Evolutionary conservation across 495 filamentous ascomycete genomes (phyloP), one percentile per base, ranked within the genome.

Genomic region (Lindgomyces ingoldianus): DNA sequence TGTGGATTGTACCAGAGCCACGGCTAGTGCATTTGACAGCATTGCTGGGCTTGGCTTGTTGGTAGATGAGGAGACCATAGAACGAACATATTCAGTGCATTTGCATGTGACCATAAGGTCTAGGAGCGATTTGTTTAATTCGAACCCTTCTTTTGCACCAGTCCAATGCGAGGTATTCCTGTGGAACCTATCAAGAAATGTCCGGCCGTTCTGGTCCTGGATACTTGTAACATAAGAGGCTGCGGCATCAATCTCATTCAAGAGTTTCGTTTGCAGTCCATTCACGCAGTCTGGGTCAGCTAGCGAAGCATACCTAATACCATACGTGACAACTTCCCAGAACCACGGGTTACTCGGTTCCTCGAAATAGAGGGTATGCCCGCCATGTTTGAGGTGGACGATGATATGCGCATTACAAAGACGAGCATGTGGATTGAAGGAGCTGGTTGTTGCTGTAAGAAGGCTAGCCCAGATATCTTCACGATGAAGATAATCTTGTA

Each of bases 401-500:
- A 47, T 45, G 36, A 55, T 62, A 19, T 46, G 21, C 11, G 60
- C 60, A 41, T 33, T 56, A 39, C 49, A 45, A 11, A 55, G 33
- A 1, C 60, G 49, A 1, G 22, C 18, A 39, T 33, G 29, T 14
- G 60, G 60, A 36, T 62, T 48, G 50, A 62, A 62, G 11, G 49
- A n/a, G 6, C 2, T 14, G 22, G 54, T n/a, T 2, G 60, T 48
- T 21, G 45, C 45, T 4, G 11, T 16, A 3, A 55, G 4, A 27
- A 62, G 24, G 4, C 42, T 42, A 1, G 36, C 18, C 49, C 60
- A 62, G 10, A 44, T 39, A 21, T 62, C 60, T 2, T 26, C 19
- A 2, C 60, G 33, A 19, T 62, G 49, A 25, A 62, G 14, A 25
- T 55, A 62, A 19, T 62, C 60, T 55, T 62, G 54, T 4, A 62